Base-by-base conservation (phyloP, 345 rosid genomes). In the Lumnitzera littorea region DNA sequence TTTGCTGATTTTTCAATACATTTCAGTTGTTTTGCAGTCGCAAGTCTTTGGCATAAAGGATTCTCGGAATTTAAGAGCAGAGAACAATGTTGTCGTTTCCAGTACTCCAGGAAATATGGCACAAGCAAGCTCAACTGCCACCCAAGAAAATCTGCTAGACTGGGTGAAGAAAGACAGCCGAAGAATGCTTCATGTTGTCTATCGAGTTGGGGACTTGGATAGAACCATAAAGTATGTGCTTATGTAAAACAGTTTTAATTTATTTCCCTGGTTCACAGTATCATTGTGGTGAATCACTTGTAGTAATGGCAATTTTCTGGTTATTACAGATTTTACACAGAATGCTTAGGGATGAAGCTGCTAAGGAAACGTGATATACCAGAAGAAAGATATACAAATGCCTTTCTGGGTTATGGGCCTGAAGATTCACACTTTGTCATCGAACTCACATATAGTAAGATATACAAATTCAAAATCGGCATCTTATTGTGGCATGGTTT, bases 381-480 rank as follows among this genome's bases (percentile, higher is more conserved):
- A 0, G 99, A 94, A 78, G 99, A 94, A 72, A 94, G 84, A 68
- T 91, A 94, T 65, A 86, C 88, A 0, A 94, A 94, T 78, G 99
- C 97, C 15, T 94, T 94, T 62, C 99, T 94, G 61, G 99, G 99
- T 66, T 94, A 88, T 73, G 99, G 99, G 24, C 95, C 97, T 3
- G 97, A 94, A 71, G 99, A 94, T 75, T 86, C 91, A 50, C 91
- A 94, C 70, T 94, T 94, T 59, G 95, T 90, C 58, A 80, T 86
- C 62, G 99, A 94, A 69, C 89, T 94, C 65, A 90, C 99, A 46
- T 91, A 88, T 61, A 90, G 96, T 94, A 86, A 65, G 89, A 67
- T 62, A 36, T 56, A 46, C 49, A 50, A 46, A 50, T 53, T 16
- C 59, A 51, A 0, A 27, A 4, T 59, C 24, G 13, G 0, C n/a